Base-by-base conservation (phyloP, 164 flowering plant genomes). In the Nymphaea colorata region DNA sequence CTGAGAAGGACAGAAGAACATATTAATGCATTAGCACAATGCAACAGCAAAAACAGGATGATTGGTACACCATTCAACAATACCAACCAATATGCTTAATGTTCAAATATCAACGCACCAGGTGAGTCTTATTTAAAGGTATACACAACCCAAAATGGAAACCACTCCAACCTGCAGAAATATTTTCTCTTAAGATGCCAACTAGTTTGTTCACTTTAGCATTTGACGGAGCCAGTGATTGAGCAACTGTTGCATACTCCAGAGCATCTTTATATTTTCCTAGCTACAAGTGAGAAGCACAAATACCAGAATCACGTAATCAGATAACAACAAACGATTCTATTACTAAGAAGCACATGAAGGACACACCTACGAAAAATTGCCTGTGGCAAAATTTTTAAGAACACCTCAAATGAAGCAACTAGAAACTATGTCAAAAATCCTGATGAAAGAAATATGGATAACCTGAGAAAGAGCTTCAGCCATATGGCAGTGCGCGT, bases 211-310 rank as follows among this genome's bases (percentile, higher is more conserved):
- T 79, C 41, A 82, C 82, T 64, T 81, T 85, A 77, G 76, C 68
- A 82, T 84, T 77, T n/a, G 86, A 81, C 44, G 93, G 93, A 66
- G 82, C 84, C 76, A 85, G 62, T 72, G 47, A 67, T 66, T 87
- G 92, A 59, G 96, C 93, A 17, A 81, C 90, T 69, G 75, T 18
- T 41, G 92, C 95, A 83, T 79, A 91, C 2, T 89, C 96, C 44
- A 90, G 73, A 64, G 97, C 99, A 80, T 89, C 95, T 78, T 82
- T 84, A 76, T 75, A 84, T 76, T 82, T 89, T 5, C 83, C 85
- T 77, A 89, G 69, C 99, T 94, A 86, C 81, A 78, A 17, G 65
- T 61, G 6, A n/a, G 7, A 10, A 61, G 17, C 8, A 61, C 41
- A 3, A 6, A 17, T n/a, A n/a, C 16, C 8, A 61, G 17, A 17